Evolutionary conservation across 1,139 yeast species (phyloP).

Genomic region (Saccharomyces hybrid): DNA sequence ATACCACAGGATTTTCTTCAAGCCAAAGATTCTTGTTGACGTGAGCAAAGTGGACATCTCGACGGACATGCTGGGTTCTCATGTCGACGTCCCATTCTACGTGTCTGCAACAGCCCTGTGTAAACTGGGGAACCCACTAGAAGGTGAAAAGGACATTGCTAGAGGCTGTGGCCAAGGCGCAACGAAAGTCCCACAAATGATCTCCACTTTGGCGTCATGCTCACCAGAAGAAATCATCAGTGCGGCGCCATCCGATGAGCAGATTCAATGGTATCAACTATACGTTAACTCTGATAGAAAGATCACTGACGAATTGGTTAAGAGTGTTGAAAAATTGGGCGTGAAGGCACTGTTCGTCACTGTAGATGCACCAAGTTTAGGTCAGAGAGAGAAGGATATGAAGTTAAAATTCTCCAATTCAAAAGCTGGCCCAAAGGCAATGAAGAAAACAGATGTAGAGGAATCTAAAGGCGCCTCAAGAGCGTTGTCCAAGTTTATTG

Average conservation of each 20-base stretch:
- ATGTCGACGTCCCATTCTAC: constrained; percentile 60
- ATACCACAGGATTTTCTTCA: constrained; percentile 77
- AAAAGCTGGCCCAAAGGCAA: constrained; percentile 29
- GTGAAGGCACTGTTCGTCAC: constrained; percentile 76
- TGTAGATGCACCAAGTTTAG: constrained; percentile 91
- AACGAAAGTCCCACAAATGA: constrained; percentile 68
- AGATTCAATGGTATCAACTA: constrained; percentile 77
- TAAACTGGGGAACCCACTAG: constrained; percentile 63
- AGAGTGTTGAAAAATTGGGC: constrained; percentile 69
- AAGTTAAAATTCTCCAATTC: constrained; percentile 49
- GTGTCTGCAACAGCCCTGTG: constrained; percentile 79
- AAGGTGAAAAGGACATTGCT: constrained; percentile 74
- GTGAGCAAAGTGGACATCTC: constrained; percentile 44
- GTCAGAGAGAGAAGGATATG: constrained; percentile 72
- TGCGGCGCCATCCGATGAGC: constrained; percentile 43
- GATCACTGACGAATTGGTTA: constrained; percentile 51
- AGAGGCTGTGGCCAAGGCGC: constrained; percentile 58
- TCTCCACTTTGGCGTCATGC: constrained; percentile 72
- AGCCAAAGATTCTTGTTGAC: constrained; percentile 68
- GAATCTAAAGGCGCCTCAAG: constrained; percentile 78
- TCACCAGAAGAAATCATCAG: constrained; percentile 67
- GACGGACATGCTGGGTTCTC: constrained; percentile 48
- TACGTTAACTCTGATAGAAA: constrained; percentile 72
- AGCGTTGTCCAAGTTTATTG: constrained; percentile 79
- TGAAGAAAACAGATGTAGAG: constrained; percentile 36